phyloP scores from a whole-genome alignment of 208 protist genomes.

The Trypanosoma vivax region DNA sequence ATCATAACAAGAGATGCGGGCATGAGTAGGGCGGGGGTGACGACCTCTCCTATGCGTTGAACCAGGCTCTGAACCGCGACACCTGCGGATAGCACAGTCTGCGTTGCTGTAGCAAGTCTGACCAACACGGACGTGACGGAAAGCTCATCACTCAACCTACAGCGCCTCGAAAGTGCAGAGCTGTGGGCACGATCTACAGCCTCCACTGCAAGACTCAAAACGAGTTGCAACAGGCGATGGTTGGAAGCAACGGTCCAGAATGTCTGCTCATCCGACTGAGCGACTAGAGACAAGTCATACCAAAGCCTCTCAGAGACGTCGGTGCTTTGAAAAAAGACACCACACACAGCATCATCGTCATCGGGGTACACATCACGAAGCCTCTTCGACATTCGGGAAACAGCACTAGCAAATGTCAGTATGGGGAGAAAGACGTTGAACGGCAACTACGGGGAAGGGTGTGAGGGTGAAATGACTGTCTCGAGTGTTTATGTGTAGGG shows the following conservation, averaged over 20 bases:
- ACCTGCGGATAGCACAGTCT: conserved; percentile 17
- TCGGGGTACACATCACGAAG: conserved; percentile 41
- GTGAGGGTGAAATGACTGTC: too few species aligned
- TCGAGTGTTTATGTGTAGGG: too few species aligned
- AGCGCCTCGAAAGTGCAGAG: conserved; percentile 33
- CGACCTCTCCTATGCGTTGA: conserved; percentile 26
- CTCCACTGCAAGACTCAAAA: conserved; percentile 38
- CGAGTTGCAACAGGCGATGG: conserved; percentile 35
- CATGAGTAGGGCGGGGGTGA: conserved; percentile 45
- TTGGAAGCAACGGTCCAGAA: conserved; percentile 78
- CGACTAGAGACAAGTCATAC: conserved; percentile 39
- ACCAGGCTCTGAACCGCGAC: conserved; percentile 39
- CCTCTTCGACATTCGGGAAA: conserved; percentile 20
- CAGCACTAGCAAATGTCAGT: background rate
- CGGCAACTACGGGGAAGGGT: too few species aligned
- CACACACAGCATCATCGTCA: conserved; percentile 41
- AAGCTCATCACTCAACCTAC: conserved; percentile 34
- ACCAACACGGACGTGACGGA: conserved; percentile 41
- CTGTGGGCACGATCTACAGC: conserved; percentile 66
- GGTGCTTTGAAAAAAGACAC: conserved; percentile 52
- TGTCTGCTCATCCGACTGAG: conserved; percentile 62
- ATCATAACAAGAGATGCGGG: conserved; percentile 43
- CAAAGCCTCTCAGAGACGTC: conserved; percentile 65
- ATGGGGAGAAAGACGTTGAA: background rate
- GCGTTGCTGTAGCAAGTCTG: conserved; percentile 46